phyloP scores from a whole-genome alignment of 805 yeast species.

The Metschnikowia reukaufii region DNA sequence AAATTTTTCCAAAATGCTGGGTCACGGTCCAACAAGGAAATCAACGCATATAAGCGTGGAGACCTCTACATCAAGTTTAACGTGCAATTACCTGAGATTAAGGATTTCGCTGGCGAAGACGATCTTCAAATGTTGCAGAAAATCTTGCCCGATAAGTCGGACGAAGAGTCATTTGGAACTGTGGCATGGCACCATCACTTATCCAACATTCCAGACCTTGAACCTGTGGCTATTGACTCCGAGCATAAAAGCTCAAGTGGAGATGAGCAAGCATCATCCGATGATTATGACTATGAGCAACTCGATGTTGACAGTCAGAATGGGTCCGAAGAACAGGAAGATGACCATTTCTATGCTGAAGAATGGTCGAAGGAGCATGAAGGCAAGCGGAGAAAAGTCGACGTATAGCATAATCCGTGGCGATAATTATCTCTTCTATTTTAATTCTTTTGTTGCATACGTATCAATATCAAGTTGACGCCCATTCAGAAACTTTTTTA shows the following conservation, averaged over 20 bases:
- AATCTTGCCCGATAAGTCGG: constrained; percentile 20
- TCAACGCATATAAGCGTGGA: constrained; percentile 29
- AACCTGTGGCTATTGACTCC: not conserved
- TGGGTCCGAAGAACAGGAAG: constrained; percentile 19
- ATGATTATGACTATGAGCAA: constrained; percentile 18
- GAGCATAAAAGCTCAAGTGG: constrained; percentile 3
- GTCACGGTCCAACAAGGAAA: constrained; percentile 16
- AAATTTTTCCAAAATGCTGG: constrained; percentile 25
- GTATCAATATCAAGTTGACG: no score
- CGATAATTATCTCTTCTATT: not conserved
- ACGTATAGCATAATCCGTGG: no score
- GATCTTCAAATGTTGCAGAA: constrained; percentile 23
- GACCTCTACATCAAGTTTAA: constrained; percentile 42
- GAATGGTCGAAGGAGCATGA: constrained; percentile 16
- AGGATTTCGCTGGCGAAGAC: constrained; percentile 26
- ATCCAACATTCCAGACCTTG: constrained; percentile 13
- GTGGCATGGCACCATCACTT: constrained; percentile 13
- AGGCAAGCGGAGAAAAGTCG: constrained; percentile 7
- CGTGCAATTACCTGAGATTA: constrained; percentile 33
- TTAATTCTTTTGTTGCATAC: not conserved
- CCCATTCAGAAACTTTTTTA: no score
- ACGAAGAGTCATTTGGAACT: constrained; percentile 8
- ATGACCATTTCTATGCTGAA: constrained; percentile 14
- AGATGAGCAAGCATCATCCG: constrained; percentile 11
- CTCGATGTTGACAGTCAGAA: constrained; percentile 17